These are phyloP conservation scores for Aspergillus homomorphus DNA, from an alignment of 495 filamentous ascomycete genomes.

Conservation along the genomic window DNA sequence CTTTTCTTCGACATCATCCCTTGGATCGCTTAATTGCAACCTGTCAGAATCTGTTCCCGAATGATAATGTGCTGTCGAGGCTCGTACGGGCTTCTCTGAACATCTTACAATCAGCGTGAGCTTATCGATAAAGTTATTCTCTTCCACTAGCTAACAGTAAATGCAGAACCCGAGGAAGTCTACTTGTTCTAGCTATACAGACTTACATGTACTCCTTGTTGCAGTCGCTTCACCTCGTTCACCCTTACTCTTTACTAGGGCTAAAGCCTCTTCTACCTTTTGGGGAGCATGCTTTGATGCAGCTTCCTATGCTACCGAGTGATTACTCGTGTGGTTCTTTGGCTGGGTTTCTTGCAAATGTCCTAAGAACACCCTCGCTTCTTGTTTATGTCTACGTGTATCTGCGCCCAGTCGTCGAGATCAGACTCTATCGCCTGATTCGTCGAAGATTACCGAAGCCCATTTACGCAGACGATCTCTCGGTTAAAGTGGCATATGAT, in stretches of 20 bases:
- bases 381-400: slow-evolving; percentile 37
- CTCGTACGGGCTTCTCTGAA: slow-evolving; percentile 30
- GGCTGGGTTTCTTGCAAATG: slow-evolving; percentile 20
- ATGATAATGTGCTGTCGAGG: slow-evolving; percentile 25
- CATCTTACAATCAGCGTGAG: slow-evolving; percentile 33
- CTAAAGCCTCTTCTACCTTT: slow-evolving; percentile 36
- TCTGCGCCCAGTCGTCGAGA: slow-evolving; percentile 41
- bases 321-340: slow-evolving; percentile 32
- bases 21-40: slow-evolving; percentile 35
- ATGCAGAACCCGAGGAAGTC: slow-evolving; percentile 33
- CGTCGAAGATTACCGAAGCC: slow-evolving; percentile 46
- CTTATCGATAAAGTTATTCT: not conserved
- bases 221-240: slow-evolving; percentile 45
- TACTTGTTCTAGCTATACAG: slow-evolving; percentile 42
- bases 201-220: slow-evolving; percentile 49
- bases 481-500: slow-evolving; percentile 44
- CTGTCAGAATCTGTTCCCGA: slow-evolving; percentile 27
- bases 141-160: slow-evolving; percentile 14
- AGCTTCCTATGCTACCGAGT: slow-evolving; percentile 30
- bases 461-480: slow-evolving; percentile 41
- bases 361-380: slow-evolving; percentile 35
- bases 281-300: slow-evolving; percentile 33
- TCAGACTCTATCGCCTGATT: slow-evolving; percentile 43
- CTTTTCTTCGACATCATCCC: slow-evolving; percentile 40
- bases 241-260: slow-evolving; percentile 31